Base-by-base conservation (phyloP, 805 yeast species). In the Ogataea ramenticola region DNA sequence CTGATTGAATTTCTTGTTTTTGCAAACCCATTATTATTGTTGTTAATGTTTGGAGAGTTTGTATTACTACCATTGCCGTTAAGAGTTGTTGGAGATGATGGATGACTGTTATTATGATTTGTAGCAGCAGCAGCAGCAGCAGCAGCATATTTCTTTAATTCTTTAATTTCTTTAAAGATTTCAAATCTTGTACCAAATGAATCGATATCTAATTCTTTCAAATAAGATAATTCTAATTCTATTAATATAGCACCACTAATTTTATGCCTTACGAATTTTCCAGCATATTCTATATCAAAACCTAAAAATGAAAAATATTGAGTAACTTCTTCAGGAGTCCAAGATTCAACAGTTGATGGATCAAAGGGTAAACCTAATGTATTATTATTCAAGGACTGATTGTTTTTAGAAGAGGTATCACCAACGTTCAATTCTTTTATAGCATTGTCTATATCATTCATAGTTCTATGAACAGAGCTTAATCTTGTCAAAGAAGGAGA, bases 161-260 rank as follows among this genome's bases (percentile, higher is more conserved):
- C 75, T 60, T 87, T 95, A 54, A 93, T 91, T 59, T 87, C 96
- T 58, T 88, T 89, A 63, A 79, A 82, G 39, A 93, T 78, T 61
- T 90, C 96, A 64, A 89, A 93, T 50, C 99, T 75, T 0, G 96
- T 90, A 24, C 99, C 99, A 67, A 93, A 93, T 4, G 96, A 86
- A 40, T 79, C 73, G 42, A 93, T 91, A 45, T 90, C 99, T 46
- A 93, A 69, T 62, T 93, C 99, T 60, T 91, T 93, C 55, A 93
- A 72, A 55, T 86, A 86, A 1, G 87, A 75, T 48, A 91, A 71
- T 56, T 91, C 97, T 49, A 93, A 71, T 62, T 90, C 95, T 43
- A 93, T 70, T 38, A 93, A 65, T 43, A 93, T 91, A 6, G 79
- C 68, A 26, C 99, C 99, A 1, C 90, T 82, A 46, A 93, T 88